Evolutionary conservation across 768 basidiomycete species (phyloP), one percentile per base, ranked within the genome.

Genomic region (Coprinopsis cinerea): DNA sequence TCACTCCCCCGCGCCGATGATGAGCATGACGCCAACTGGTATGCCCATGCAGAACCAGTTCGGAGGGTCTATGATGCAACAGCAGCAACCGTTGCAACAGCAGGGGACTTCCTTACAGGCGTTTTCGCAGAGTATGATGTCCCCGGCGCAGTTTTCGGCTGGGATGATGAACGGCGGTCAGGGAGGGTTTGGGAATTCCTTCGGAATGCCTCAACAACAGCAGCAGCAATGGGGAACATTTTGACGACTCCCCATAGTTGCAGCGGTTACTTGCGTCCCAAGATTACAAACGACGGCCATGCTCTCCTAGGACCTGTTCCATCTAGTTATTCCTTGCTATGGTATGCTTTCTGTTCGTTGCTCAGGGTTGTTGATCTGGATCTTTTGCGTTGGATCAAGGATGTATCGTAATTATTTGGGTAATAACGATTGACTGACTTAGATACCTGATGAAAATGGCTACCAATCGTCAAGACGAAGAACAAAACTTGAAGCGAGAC

Each of bases 121-220:
- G 10, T 61, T 64, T 4, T 63, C 70, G 11, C 70, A 70, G 34
- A 51, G 55, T 11, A 61, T 63, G 54, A 62, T 61, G 48, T 57
- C 53, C 30, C 54, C 49, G 43, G 52, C 47, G n/a, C 49, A 50
- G 9, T 25, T 47, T 39, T 45, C 46, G 30, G 51, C 51, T 20
- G 44, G 24, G 45, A 47, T 43, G 42, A 41, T n/a, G 25, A 45
- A 27, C 20, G 25, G 24, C 14, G n/a, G 24, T 24, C 35, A 39
- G 35, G 17, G 24, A 14, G 42, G 18, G 11, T 43, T 49, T 9
- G 28, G 23, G 13, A 40, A 40, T 23, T 37, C 45, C 22, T 52
- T 40, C 32, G 43, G 43, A 4, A 11, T 7, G 37, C 10, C 9
- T 9, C 41, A 43, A 42, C 27, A 47, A 44, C 6, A 24, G 6